Evolutionary conservation across 2,329 filamentous ascomycete genomes (phyloP), one percentile per base, ranked within the genome.

Genomic region (Phaeoacremonium minimum): DNA sequence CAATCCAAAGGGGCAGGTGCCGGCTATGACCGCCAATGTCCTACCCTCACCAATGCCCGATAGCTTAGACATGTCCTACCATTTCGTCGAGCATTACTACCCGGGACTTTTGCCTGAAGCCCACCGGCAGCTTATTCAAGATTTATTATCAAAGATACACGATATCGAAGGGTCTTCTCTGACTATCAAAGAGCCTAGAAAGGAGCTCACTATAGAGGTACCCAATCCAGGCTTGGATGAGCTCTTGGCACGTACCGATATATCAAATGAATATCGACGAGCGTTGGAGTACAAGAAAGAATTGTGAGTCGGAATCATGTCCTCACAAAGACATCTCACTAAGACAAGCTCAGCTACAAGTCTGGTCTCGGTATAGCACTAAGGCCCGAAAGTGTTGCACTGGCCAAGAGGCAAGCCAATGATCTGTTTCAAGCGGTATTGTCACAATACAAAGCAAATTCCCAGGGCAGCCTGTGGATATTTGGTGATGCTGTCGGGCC

Each of bases 1-100:
- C 11, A 45, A 43, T 17, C 40, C 35, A n/a, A 41, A 37, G 20
- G 44, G 44, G 9, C 42, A 45, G 42, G 40, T 46, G 4, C 44
- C 44, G 5, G 42, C 41, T 19, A 43, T 46, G 44, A 32, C 40
- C 32, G 34, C 33, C 20, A 19, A 34, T 30, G 15, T 37, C 30
- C 18, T 28, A 18, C 12, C 18, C 6, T 26, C 28, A 5, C 9
- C 30, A 11, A 31, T 15, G 5, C 15, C 33, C 13, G 32, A 35
- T 6, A 39, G 37, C 18, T 15, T 35, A 12, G 28, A 13, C 7
- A 38, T 38, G 15, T 38, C 36, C 4, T 34, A 29, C 4, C 31
- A 20, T 18, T 30, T 38, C 6, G 32, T 19, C 3, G 18, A 18
- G 8, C 13, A 3, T 5, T 35, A 36, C 31, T 36, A 35, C 18